Evolutionary conservation across 2,329 filamentous ascomycete genomes (phyloP).

Genomic region (Exophiala viscosa): DNA sequence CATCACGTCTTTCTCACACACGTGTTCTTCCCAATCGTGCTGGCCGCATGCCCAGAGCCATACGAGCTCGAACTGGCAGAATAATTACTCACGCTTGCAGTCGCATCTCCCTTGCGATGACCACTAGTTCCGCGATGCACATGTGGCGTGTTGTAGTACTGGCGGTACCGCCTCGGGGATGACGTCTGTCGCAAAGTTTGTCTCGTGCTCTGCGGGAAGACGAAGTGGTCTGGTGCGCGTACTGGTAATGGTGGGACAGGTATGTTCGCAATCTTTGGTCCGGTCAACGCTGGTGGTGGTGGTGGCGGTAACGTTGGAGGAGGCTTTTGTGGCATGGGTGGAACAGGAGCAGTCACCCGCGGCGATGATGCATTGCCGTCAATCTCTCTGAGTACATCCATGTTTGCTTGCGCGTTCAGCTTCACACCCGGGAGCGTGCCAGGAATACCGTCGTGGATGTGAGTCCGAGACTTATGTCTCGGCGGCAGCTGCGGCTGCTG

Average conservation of each 20-base stretch:
- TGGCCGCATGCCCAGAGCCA: not conserved
- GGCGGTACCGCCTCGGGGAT: conserved; percentile 1
- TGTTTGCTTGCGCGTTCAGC: too few species aligned
- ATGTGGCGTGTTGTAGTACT: not conserved
- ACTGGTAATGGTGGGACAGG: conserved; percentile 4
- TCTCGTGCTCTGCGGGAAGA: not conserved
- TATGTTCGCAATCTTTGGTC: not conserved
- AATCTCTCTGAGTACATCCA: too few species aligned
- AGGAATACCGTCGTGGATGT: too few species aligned
- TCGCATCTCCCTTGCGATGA: not conserved
- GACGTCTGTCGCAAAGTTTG: not conserved
- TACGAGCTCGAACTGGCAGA: conserved; percentile 12
- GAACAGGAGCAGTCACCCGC: too few species aligned
- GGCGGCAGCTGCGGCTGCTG: too few species aligned
- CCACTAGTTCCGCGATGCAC: not conserved
- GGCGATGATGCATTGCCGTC: too few species aligned
- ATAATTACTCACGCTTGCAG: conserved; percentile 6
- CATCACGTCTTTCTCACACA: too few species aligned
- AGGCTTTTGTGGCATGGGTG: too few species aligned
- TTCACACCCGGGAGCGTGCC: too few species aligned
- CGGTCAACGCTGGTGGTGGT: not conserved
- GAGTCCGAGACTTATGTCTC: too few species aligned
- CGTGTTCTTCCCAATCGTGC: not conserved
- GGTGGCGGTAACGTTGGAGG: not conserved
- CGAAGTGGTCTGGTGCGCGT: conserved; percentile 14